Percentiles rank a stretch among this genome's conserved stretches.
These are phyloP conservation scores for Flaveria trinervia DNA, from an alignment of 129 eudicot species.

Conservation along the genomic window DNA sequence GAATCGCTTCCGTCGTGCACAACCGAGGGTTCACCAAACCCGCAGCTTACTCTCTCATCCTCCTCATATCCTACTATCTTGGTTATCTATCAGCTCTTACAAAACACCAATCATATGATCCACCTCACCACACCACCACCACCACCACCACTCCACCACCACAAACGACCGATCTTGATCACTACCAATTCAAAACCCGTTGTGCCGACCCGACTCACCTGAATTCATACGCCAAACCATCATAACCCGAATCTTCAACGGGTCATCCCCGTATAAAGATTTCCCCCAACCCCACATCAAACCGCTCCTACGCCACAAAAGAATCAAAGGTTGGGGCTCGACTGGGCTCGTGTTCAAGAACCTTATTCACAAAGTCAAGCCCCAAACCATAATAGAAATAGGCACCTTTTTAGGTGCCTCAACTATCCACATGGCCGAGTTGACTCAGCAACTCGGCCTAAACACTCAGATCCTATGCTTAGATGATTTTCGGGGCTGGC, in stretches of 20 bases:
- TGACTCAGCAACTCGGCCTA: conserved; percentile 56
- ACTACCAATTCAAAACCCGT: conserved; percentile 46
- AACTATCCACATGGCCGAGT: conserved; percentile 68
- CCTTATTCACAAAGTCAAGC: conserved; percentile 52
- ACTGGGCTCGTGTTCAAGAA: conserved; percentile 65
- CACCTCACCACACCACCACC: conserved; percentile 13
- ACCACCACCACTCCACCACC: conserved; percentile 4
- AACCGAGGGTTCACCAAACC: conserved; percentile 35
- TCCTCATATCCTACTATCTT: conserved; percentile 45
- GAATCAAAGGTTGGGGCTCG: conserved; percentile 82
- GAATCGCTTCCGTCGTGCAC: not conserved
- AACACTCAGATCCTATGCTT: conserved; percentile 64
- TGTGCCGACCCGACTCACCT: conserved; percentile 43
- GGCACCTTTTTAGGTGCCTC: conserved; percentile 93
- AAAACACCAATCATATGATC: conserved; percentile 22
- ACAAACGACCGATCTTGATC: conserved; percentile 31
- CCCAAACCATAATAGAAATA: conserved; percentile 63
- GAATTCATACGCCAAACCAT: conserved; percentile 46
- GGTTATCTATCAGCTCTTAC: conserved; percentile 51
- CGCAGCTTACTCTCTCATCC: conserved; percentile 35
- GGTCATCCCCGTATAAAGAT: conserved; percentile 57
- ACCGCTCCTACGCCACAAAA: conserved; percentile 35
- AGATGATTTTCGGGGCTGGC: conserved; percentile 92
- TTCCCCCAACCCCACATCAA: conserved; percentile 67
- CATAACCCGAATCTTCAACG: conserved; percentile 52